Evolutionary conservation across 306 rosid species (phyloP), one percentile per base, ranked within the genome.

Genomic region (Betula pendula): DNA sequence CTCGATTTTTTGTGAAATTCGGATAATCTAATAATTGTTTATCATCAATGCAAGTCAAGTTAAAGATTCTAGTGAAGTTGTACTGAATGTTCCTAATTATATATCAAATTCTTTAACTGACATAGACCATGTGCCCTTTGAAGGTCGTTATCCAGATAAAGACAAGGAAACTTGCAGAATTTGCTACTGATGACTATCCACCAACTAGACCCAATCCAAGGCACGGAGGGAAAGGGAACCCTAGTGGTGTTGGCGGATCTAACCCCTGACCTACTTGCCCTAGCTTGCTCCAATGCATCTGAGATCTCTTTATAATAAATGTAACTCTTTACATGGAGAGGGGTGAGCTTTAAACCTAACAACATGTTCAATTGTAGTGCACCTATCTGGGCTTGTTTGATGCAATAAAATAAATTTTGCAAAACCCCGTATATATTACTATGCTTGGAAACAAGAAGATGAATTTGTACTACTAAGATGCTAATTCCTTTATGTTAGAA

Each of bases 141-240:
- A 49, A 82, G 85, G 71, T 42, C 11, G 12, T 2, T 69, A 15
- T 33, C 49, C 55, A 22, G 47, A 43, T 49, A 62, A 53, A 70
- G 60, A 22, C 43, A 63, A 74, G 85, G 62, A 77, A 77, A 33
- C 62, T 73, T 22, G 24, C 62, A 43, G 71, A 70, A 20, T 2
- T 69, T 43, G 63, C 42, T 38, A 38, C 42, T 38, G 6, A 78
- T 48, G 82, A 74, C 76, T 78, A 82, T 22, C 73, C 10, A 0
- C 29, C 42, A 67, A 69, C 79, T 68, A 24, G 1, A 1, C 73
- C 75, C 31, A 74, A 82, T 74, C 76, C 73, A 0, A 74, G 53
- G 76, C 82, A 82, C 68, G 79, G 68, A 0, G 12, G 22, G 25
- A 77, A 48, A 17, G 62, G 82, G 62, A 68, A 14, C 73, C 79